Conservation (phyloP, 768 basidiomycete species). For the Steccherinum ochraceum region DNA sequence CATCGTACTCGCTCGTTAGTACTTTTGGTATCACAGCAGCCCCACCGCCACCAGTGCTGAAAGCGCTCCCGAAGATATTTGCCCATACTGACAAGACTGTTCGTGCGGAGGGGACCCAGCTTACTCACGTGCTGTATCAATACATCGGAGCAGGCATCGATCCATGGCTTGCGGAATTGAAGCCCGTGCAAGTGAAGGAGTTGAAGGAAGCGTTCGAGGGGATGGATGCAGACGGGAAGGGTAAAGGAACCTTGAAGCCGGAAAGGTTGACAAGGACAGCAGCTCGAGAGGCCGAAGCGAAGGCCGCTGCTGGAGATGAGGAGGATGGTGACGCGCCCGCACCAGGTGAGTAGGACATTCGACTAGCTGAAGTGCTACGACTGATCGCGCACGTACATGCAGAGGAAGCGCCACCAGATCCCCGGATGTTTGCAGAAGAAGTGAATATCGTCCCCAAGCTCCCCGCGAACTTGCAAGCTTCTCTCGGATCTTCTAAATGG, state of each 20-base stretch:
- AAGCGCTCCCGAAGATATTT: conserved; percentile 87
- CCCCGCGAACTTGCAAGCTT: conserved; percentile 65
- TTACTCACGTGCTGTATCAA: conserved; percentile 75
- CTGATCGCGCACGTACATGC: conserved; percentile 5
- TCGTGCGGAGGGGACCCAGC: conserved; percentile 80
- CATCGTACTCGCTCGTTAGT: conserved; percentile 36
- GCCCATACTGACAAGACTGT: conserved; percentile 93
- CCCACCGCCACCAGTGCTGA: conserved; percentile 75
- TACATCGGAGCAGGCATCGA: conserved; percentile 79
- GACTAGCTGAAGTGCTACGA: conserved; percentile 1
- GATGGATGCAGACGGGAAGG: conserved; percentile 80
- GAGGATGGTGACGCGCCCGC: conserved; percentile 26
- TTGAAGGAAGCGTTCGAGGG: conserved; percentile 84
- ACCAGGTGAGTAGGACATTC: conserved; percentile 39
- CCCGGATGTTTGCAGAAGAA: conserved; percentile 72
- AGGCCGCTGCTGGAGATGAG: conserved; percentile 29
- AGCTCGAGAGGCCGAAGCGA: conserved; percentile 61
- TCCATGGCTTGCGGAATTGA: conserved; percentile 81
- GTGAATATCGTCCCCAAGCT: conserved; percentile 74
- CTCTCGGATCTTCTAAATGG: conserved; percentile 91
- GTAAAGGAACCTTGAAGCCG: conserved; percentile 75
- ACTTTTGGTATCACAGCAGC: conserved; percentile 73
- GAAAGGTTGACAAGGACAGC: conserved; percentile 72
- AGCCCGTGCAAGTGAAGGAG: conserved; percentile 96
- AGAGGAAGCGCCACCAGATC: conserved; percentile 62